Evolutionary conservation across 192 early-diverging fungal genomes (phyloP).

Genomic region (Obelidium mucronatum): DNA sequence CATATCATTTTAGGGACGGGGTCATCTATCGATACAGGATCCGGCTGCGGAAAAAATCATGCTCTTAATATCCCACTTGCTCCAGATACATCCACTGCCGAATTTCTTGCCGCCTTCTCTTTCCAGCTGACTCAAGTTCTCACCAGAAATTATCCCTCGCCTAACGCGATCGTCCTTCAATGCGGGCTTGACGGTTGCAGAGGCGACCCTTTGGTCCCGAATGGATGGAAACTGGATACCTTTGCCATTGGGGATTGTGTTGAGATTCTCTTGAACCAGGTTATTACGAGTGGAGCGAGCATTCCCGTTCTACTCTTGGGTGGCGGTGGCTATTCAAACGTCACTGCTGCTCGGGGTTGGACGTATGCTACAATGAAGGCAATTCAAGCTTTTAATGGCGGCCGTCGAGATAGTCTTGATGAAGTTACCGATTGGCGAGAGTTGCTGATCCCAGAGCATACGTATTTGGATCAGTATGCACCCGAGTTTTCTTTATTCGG

Average conservation of each 20-base stretch:
- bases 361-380: constrained; percentile 83
- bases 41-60: constrained; percentile 13
- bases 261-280: constrained; percentile 1
- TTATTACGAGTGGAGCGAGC: not conserved
- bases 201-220: constrained; percentile 72
- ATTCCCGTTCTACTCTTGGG: constrained; percentile 88
- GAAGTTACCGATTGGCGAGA: not conserved
- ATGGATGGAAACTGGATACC: constrained; percentile 41
- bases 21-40: not conserved
- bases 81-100: not conserved
- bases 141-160: constrained; percentile 82
- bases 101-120: not conserved
- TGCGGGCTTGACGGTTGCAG: constrained; percentile 91
- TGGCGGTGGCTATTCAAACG: constrained; percentile 92
- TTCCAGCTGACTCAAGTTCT: constrained; percentile 63
- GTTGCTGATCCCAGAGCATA: constrained; percentile 49
- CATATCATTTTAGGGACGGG: constrained; percentile 34
- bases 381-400: constrained; percentile 49
- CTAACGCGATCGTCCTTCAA: constrained; percentile 89
- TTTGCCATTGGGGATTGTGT: constrained; percentile 23
- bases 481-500: constrained; percentile 15
- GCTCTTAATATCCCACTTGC: constrained; percentile 44
- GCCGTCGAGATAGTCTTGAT: not conserved
- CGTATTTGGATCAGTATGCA: constrained; percentile 37
- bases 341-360: constrained; percentile 91